Evolutionary conservation across 148 eudicot species (phyloP).

Genomic region (Pharnaceum exiguum): DNA sequence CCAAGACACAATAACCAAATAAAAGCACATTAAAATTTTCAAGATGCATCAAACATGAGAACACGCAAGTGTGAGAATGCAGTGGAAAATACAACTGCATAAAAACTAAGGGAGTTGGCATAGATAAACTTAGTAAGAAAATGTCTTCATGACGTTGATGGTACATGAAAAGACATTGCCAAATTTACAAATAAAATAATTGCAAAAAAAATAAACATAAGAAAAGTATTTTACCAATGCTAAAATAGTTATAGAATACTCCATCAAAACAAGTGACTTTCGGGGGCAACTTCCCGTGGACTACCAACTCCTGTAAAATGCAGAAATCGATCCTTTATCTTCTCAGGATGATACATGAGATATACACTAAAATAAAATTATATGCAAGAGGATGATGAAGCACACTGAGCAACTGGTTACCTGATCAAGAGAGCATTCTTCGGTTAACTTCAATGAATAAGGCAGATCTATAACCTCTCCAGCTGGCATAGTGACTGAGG

Average conservation of each 20-base stretch:
- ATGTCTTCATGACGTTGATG: too few species aligned
- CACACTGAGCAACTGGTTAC: slow-evolving; percentile 21
- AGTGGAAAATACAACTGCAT: too few species aligned
- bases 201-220: neutral
- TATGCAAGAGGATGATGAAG: neutral
- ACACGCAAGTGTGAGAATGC: too few species aligned
- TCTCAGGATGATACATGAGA: too few species aligned
- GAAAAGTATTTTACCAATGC: slow-evolving; percentile 54
- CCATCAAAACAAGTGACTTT: slow-evolving; percentile 75
- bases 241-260: slow-evolving; percentile 92
- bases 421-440: slow-evolving; percentile 61
- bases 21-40: too few species aligned
- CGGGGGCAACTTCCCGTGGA: slow-evolving; percentile 60
- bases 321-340: neutral
- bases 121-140: too few species aligned
- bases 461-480: slow-evolving; percentile 53
- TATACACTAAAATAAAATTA: too few species aligned
- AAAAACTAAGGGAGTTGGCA: too few species aligned
- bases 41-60: too few species aligned
- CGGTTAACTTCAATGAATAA: slow-evolving; percentile 55
- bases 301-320: slow-evolving; percentile 50
- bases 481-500: slow-evolving; percentile 66
- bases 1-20: too few species aligned
- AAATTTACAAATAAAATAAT: neutral
- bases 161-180: too few species aligned